Evolutionary conservation across 2,329 filamentous ascomycete species (phyloP).

Genomic region (Trichothecium roseum): DNA sequence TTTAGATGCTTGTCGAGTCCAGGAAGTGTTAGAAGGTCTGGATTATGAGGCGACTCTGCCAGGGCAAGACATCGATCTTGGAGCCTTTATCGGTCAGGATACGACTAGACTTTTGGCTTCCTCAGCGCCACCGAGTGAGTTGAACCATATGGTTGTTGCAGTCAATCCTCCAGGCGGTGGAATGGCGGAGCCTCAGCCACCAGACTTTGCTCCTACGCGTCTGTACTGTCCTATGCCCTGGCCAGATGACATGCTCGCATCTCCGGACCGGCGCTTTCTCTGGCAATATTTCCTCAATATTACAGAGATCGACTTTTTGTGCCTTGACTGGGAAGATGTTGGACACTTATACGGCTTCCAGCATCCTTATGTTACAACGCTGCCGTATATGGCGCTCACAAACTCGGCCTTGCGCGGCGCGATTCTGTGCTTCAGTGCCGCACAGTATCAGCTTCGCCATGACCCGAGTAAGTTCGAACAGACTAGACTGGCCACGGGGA

Average conservation of each 20-base stretch:
- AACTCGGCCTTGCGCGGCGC: slow-evolving; percentile 6
- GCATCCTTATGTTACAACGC: slow-evolving; percentile 6
- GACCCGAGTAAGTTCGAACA: slow-evolving; percentile 3
- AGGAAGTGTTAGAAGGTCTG: too few species aligned
- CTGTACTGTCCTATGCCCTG: slow-evolving; percentile 10
- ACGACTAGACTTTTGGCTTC: too few species aligned
- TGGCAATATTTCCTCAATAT: slow-evolving; percentile 9
- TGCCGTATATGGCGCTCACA: slow-evolving; percentile 8
- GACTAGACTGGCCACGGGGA: slow-evolving; percentile 1
- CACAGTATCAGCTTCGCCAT: slow-evolving; percentile 7
- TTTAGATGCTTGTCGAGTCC: too few species aligned
- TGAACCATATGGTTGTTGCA: neutral
- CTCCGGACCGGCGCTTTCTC: slow-evolving; percentile 8
- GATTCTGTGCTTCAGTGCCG: slow-evolving; percentile 7
- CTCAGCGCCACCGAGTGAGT: neutral
- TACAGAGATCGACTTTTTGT: slow-evolving; percentile 7
- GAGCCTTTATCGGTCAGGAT: neutral
- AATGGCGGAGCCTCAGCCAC: neutral
- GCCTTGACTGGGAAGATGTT: slow-evolving; percentile 8
- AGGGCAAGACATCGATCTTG: neutral
- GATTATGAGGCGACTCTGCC: too few species aligned
- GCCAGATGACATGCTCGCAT: slow-evolving; percentile 10
- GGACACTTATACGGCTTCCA: slow-evolving; percentile 9
- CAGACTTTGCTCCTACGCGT: neutral
- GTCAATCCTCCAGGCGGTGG: neutral